These are phyloP conservation scores for Salisapilia sapeloensis DNA, from an alignment of 352 stramenopile species.

Conservation along the genomic window DNA sequence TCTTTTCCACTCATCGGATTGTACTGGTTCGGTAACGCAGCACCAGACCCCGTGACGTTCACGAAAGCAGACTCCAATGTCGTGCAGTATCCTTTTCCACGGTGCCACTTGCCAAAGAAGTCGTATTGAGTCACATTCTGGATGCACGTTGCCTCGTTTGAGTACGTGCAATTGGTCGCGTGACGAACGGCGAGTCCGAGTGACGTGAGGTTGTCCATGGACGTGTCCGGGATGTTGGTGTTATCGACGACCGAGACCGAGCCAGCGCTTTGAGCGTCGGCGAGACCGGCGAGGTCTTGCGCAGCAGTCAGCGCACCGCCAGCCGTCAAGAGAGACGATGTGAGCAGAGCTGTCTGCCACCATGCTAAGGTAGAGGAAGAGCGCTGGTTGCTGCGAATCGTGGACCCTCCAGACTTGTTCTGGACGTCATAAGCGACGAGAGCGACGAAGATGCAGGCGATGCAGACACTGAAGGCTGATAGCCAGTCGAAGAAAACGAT, in stretches of 20 bases:
- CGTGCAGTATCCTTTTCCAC: constrained; percentile 22
- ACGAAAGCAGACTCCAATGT: constrained; percentile 54
- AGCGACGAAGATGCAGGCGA: constrained; percentile 14
- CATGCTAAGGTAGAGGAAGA: constrained; percentile 16
- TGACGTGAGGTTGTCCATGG: constrained; percentile 16
- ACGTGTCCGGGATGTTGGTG: constrained; percentile 14
- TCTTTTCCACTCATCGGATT: constrained; percentile 38
- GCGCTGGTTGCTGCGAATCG: constrained; percentile 4
- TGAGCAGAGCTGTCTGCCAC: constrained; percentile 22
- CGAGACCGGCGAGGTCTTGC: constrained; percentile 4
- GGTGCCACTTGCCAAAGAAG: constrained; percentile 31
- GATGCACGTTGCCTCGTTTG: constrained; percentile 33
- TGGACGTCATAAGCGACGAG: constrained; percentile 5
- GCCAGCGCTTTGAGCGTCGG: constrained; percentile 5
- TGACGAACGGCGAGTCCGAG: constrained; percentile 19
- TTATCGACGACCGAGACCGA: constrained; percentile 7
- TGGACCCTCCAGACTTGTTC: constrained; percentile 8
- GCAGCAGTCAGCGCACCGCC: no score
- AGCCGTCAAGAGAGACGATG: no score
- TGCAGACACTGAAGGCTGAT: constrained; percentile 7
- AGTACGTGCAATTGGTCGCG: constrained; percentile 52
- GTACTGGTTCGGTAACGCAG: constrained; percentile 37
- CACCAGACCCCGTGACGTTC: constrained; percentile 10
- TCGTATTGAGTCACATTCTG: constrained; percentile 25
- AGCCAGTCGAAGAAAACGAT: constrained; percentile 50